These are phyloP conservation scores for Hamamelis virginiana DNA, from an alignment of 164 flowering plant genomes.

Conservation along the genomic window DNA sequence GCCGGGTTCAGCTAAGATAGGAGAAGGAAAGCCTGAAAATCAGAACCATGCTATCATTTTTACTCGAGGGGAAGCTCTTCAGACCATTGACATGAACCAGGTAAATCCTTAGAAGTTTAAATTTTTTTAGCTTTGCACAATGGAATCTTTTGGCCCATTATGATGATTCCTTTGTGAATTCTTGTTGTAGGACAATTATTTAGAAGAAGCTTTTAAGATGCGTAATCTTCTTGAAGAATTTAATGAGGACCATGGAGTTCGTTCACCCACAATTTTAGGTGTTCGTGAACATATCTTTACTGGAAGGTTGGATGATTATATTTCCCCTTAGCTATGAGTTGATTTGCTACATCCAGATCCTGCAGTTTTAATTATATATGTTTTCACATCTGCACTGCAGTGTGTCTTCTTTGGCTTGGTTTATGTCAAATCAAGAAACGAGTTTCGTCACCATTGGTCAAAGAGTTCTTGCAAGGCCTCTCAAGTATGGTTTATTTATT, in stretches of 20 bases:
- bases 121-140: neutral
- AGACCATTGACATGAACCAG: conserved; percentile 98
- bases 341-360: neutral
- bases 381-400: conserved; percentile 41
- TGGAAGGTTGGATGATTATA: conserved; percentile 68
- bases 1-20: conserved; percentile 88
- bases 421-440: conserved; percentile 98
- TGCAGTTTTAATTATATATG: conserved; percentile 2
- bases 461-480: conserved; percentile 92
- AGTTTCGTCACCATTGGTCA: conserved; percentile 97
- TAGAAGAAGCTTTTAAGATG: conserved; percentile 99
- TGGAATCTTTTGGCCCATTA: neutral
- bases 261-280: conserved; percentile 90
- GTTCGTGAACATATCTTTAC: conserved; percentile 97
- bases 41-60: conserved; percentile 96
- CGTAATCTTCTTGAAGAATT: conserved; percentile 96
- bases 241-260: conserved; percentile 86
- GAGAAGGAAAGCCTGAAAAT: conserved; percentile 99
- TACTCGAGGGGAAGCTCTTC: conserved; percentile 94
- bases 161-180: conserved; percentile 3
- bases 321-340: neutral
- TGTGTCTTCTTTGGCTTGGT: conserved; percentile 99
- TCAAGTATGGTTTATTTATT: conserved; percentile 59
- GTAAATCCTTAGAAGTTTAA: conserved; percentile 24
- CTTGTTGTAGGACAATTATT: conserved; percentile 77